Conservation (phyloP, 768 basidiomycete genomes). For the Coprinopsis strossmayeri region DNA sequence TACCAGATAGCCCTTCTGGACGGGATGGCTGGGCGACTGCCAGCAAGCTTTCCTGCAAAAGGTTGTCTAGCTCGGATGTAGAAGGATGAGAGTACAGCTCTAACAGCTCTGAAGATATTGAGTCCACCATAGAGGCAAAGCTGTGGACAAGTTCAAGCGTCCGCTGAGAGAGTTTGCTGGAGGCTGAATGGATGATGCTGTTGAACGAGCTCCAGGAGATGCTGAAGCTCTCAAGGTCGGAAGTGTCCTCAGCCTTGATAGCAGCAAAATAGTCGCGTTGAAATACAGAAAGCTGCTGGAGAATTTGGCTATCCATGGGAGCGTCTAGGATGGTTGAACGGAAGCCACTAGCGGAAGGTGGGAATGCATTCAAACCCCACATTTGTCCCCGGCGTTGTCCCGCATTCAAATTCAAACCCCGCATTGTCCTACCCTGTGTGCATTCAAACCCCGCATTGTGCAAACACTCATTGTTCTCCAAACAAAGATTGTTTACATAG, state of each 20-base stretch:
- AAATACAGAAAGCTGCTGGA: not conserved
- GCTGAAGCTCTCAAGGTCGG: not conserved
- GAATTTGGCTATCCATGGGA: not conserved
- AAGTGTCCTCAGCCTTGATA: not conserved
- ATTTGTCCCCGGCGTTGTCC: too few species aligned
- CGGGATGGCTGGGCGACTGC: too few species aligned
- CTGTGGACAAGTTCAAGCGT: not conserved
- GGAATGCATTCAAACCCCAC: too few species aligned
- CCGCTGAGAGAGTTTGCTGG: not conserved
- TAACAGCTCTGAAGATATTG: not conserved
- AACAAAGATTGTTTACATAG: too few species aligned
- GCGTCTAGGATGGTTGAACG: too few species aligned
- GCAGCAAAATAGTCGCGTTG: not conserved
- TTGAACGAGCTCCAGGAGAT: not conserved
- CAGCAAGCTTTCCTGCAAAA: not conserved
- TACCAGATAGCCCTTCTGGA: too few species aligned
- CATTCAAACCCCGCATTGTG: not conserved
- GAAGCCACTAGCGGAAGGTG: too few species aligned
- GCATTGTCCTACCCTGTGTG: constrained; percentile 16
- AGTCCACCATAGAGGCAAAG: not conserved
- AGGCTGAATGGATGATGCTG: not conserved
- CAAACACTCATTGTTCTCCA: not conserved
- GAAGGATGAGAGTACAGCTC: not conserved
- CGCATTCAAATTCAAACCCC: constrained; percentile 17
- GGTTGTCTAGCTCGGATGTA: not conserved